phyloP scores from a whole-genome alignment of 345 rosid genomes.

The Salix koriyanagi region DNA sequence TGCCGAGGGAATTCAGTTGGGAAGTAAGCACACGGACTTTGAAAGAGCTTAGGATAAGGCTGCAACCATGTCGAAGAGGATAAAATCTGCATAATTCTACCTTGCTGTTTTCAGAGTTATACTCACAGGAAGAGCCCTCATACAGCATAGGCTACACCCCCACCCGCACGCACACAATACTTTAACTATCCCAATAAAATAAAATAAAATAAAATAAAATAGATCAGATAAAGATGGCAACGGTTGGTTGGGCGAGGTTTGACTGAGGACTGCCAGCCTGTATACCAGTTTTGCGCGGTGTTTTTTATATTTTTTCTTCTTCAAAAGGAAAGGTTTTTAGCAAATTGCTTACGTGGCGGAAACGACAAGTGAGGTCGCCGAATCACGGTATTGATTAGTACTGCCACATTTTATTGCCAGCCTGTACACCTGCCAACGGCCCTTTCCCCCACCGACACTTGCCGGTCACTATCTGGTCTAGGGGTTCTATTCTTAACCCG shows the following conservation, averaged over 20 bases:
- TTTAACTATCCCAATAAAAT: no score
- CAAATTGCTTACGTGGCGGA: slow-evolving; percentile 56
- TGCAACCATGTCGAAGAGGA: not conserved
- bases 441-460: slow-evolving; percentile 26
- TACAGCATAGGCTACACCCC: not conserved
- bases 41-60: not conserved
- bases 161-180: no score
- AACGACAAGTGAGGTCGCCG: slow-evolving; percentile 71
- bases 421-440: slow-evolving; percentile 70
- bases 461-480: slow-evolving; percentile 33
- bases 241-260: slow-evolving; percentile 45
- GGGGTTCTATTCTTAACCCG: slow-evolving; percentile 10
- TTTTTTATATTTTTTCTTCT: not conserved
- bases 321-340: slow-evolving; percentile 31
- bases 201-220: no score
- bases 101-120: slow-evolving; percentile 28
- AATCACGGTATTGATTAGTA: slow-evolving; percentile 59
- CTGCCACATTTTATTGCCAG: slow-evolving; percentile 42
- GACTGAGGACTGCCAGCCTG: slow-evolving; percentile 75
- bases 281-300: slow-evolving; percentile 36
- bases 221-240: slow-evolving; percentile 48
- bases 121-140: slow-evolving; percentile 29
- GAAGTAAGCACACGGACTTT: not conserved
- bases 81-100: not conserved
- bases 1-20: no score